Evolutionary conservation across 1,139 yeast species (phyloP).

Genomic region (Pichiaceae sp.): DNA sequence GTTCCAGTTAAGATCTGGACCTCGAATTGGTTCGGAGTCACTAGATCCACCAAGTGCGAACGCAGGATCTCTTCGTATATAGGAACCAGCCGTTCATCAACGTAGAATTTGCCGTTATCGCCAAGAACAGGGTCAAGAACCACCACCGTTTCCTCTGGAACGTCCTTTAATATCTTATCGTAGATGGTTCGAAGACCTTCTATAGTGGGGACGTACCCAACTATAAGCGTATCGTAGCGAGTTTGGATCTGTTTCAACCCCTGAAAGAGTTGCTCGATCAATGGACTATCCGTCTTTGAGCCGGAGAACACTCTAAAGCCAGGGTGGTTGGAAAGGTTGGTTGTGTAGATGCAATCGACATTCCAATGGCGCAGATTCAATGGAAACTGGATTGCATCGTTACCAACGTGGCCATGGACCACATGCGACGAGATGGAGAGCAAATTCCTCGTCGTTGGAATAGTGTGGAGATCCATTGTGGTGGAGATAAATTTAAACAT

Average conservation of each 20-base stretch:
- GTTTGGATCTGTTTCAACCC: conserved; percentile 25
- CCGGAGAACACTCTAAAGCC: conserved; percentile 49
- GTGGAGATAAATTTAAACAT: neutral
- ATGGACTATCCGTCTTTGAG: conserved; percentile 20
- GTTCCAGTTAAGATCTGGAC: conserved; percentile 47
- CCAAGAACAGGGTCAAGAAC: conserved; percentile 73
- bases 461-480: neutral
- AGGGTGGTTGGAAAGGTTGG: conserved; percentile 60
- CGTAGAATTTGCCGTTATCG: conserved; percentile 62
- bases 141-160: conserved; percentile 7
- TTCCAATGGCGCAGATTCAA: conserved; percentile 60
- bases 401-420: conserved; percentile 62
- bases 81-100: conserved; percentile 45
- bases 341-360: conserved; percentile 56
- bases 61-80: conserved; percentile 38
- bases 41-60: conserved; percentile 37
- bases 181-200: conserved; percentile 32
- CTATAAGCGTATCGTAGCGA: conserved; percentile 40
- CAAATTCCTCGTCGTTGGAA: conserved; percentile 12
- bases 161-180: conserved; percentile 20
- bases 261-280: conserved; percentile 23
- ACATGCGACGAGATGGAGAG: conserved; percentile 55
- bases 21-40: conserved; percentile 72
- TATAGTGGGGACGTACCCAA: conserved; percentile 53
- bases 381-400: conserved; percentile 57